A percentile compares a stretch with the other conserved stretches of the same genome.
Conservation (phyloP, 768 basidiomycete species). For the Krasilnikovozyma curviuscula region DNA sequence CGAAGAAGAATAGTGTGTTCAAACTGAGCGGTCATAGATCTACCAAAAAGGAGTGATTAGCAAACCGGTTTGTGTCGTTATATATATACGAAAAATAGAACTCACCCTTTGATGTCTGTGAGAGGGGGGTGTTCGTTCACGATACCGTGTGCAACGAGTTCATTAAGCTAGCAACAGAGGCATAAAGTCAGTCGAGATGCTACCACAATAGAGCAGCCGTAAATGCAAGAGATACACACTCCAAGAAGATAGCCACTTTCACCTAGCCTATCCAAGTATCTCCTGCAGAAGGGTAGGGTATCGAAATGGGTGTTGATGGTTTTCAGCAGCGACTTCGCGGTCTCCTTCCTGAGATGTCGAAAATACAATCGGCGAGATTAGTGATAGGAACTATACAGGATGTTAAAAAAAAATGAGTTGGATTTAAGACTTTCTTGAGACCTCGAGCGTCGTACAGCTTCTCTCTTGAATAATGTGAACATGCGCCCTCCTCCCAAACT, state of each 20-base stretch:
- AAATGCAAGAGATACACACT: slow-evolving; percentile 29
- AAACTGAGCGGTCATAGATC: slow-evolving; percentile 72
- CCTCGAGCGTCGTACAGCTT: slow-evolving; percentile 1
- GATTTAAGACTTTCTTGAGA: slow-evolving; percentile 50
- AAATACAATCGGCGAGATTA: neutral
- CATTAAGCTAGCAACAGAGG: slow-evolving; percentile 44
- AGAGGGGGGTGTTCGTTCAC: slow-evolving; percentile 87
- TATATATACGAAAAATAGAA: neutral
- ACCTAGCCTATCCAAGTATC: slow-evolving; percentile 81
- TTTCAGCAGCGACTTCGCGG: slow-evolving; percentile 66
- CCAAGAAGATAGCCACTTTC: slow-evolving; percentile 86
- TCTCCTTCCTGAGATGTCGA: slow-evolving; percentile 39
- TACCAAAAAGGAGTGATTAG: neutral
- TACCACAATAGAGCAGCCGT: neutral
- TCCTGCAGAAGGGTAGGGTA: slow-evolving; percentile 81
- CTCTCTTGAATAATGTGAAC: slow-evolving; percentile 63
- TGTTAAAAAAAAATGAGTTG: neutral
- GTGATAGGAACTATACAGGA: neutral
- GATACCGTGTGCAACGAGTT: slow-evolving; percentile 69
- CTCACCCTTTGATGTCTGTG: slow-evolving; percentile 50
- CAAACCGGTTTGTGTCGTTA: too few species aligned
- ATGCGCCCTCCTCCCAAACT: slow-evolving; percentile 78
- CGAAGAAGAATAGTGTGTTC: slow-evolving; percentile 33
- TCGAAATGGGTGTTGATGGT: slow-evolving; percentile 85
- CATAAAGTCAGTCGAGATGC: neutral